phyloP scores from a whole-genome alignment of 495 filamentous ascomycete species.

The Neurospora sp. region DNA sequence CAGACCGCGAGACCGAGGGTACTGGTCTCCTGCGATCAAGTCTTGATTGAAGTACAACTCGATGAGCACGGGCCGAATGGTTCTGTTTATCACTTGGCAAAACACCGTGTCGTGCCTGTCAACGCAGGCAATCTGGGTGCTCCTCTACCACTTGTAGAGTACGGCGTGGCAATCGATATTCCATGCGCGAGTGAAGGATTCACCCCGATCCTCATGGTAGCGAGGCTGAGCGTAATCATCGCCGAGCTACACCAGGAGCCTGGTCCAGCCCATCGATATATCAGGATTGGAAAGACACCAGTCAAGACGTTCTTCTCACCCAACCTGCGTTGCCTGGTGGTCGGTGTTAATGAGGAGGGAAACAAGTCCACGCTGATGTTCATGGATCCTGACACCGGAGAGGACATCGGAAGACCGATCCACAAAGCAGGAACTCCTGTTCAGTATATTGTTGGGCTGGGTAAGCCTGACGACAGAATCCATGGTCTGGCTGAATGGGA shows the following conservation, averaged over 20 bases:
- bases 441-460: constrained; percentile 32
- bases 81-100: constrained; percentile 4
- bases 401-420: constrained; percentile 30
- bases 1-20: constrained; percentile 5
- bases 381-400: constrained; percentile 37
- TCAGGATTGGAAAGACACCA: constrained; percentile 40
- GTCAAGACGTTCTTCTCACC: constrained; percentile 44
- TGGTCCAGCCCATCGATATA: constrained; percentile 41
- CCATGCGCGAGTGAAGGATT: constrained; percentile 13
- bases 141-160: constrained; percentile 20
- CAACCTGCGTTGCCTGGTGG: constrained; percentile 40
- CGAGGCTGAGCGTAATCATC: constrained; percentile 38
- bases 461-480: constrained; percentile 28
- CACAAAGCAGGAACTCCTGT: constrained; percentile 22
- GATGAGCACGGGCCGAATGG: neutral
- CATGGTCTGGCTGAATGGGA: constrained; percentile 37
- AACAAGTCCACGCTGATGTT: constrained; percentile 32
- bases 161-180: constrained; percentile 19
- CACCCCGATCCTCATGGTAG: constrained; percentile 26
- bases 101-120: constrained; percentile 29
- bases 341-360: constrained; percentile 30
- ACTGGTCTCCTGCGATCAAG: constrained; percentile 20
- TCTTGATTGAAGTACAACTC: constrained; percentile 4
- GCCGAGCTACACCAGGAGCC: constrained; percentile 36
- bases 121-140: constrained; percentile 24